A percentile compares a stretch with the other conserved stretches of the same genome.
These are phyloP conservation scores for Antitrichia curtipendula DNA, from an alignment of 225 moss, liverwort and hornwort species.

Conservation along the genomic window DNA sequence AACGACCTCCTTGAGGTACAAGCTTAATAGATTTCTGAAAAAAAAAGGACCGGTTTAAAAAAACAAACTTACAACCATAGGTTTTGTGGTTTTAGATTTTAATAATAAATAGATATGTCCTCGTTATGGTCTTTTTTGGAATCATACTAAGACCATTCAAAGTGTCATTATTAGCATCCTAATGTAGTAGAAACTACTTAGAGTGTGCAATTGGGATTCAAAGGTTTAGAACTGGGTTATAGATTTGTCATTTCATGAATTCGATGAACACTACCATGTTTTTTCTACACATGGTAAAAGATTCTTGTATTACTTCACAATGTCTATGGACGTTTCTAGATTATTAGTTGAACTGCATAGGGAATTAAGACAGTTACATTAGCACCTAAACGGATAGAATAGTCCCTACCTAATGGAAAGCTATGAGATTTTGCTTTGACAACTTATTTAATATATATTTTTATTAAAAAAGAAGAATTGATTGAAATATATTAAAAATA, in stretches of 20 bases:
- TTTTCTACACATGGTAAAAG: too few species aligned
- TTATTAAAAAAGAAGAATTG: not conserved
- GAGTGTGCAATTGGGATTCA: not conserved
- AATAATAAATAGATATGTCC: not conserved
- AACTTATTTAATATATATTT: not conserved
- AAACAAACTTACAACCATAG: too few species aligned
- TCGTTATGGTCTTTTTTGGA: not conserved
- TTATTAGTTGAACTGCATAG: accelerated
- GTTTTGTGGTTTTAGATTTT: not conserved
- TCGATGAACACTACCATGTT: not conserved
- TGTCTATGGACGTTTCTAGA: not conserved
- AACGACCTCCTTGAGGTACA: not conserved
- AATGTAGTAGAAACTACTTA: not conserved
- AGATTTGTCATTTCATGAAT: not conserved
- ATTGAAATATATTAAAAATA: not conserved
- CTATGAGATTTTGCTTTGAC: not conserved
- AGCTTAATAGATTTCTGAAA: not conserved
- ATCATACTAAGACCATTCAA: not conserved
- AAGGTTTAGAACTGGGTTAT: not conserved
- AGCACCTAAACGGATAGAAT: not conserved
- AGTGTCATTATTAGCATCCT: not conserved
- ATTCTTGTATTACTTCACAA: not conserved
- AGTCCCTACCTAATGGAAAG: not conserved
- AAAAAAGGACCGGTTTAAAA: accelerated
- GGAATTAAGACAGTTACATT: not conserved